Evolutionary conservation across 352 stramenopile species (phyloP), one percentile per base, ranked within the genome.

Genomic region (Phytophthora sansomeana): DNA sequence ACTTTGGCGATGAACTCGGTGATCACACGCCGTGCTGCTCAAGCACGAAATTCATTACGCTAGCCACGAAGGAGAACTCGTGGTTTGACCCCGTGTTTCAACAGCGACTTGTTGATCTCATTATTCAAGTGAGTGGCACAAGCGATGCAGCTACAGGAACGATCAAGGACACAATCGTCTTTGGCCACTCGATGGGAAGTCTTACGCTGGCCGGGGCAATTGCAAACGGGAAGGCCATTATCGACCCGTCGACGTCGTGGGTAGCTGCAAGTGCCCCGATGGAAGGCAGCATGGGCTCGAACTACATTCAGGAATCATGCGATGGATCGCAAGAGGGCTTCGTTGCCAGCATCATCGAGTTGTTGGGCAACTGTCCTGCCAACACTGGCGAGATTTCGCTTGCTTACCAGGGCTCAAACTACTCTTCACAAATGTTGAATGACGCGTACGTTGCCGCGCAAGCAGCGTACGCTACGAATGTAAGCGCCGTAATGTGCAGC

Each of bases 131-230:
- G 43, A 86, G 77, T 62, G 48, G 49, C n/a, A 74, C 59, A 21
- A 87, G 73, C 65, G 60, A 77, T 43, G 3, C 21, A 0, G 46
- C 51, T 11, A 77, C 68, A 7, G 64, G 63, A n/a, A 82, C 71
- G 11, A 76, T 90, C 67, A 74, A 81, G 56, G 72, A 90, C 55
- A 85, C 82, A 8, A 91, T 91, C 68, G 63, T 88, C 32, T 51
- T 93, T 1, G 72, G 63, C 1, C 81, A 93, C 54, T 93, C 81
- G 17, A 88, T 91, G 80, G 84, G 65, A 6, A 90, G 85, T 56
- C 58, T 91, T 9, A 75, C 83, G 33, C 29, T 90, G 13, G 66
- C 58, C 0, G 72, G 75, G 21, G 82, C 84, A 2, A 68, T 88
- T 42, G 75, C 76, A 9, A 63, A 56, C 14, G 56, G 64, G 6